phyloP scores from a whole-genome alignment of 768 basidiomycete genomes.

The Lentinula lateritia region DNA sequence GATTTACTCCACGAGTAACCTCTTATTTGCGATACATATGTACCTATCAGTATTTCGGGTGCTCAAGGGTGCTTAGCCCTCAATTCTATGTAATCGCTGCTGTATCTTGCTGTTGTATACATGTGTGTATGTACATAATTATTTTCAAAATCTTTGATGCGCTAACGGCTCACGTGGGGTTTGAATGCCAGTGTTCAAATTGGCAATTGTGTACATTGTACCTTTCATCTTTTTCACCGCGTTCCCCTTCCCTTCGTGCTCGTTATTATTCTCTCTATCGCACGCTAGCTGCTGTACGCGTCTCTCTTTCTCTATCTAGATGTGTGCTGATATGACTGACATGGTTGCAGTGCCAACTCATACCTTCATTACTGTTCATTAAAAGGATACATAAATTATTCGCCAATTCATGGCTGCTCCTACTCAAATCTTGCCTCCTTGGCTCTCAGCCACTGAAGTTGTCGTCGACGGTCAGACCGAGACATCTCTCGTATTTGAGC shows the following conservation, averaged over 20 bases:
- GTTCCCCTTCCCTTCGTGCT: not conserved
- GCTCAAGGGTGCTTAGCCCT: no score
- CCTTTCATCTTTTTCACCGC: not conserved
- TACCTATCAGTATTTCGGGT: no score
- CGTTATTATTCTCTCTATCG: not conserved
- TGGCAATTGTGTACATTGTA: not conserved
- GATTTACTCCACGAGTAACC: no score
- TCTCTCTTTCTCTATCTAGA: not conserved
- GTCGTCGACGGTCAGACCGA: slow-evolving; percentile 53
- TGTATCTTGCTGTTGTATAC: not conserved
- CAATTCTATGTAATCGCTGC: not conserved
- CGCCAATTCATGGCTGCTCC: slow-evolving; percentile 46
- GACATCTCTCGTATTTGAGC: slow-evolving; percentile 53
- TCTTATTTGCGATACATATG: no score
- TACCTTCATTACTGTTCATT: not conserved
- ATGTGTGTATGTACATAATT: no score
- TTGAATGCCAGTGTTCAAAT: no score
- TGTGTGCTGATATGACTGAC: not conserved
- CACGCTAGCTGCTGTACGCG: not conserved
- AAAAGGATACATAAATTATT: not conserved
- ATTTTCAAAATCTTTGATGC: no score
- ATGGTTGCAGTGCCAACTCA: not conserved
- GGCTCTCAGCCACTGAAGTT: slow-evolving; percentile 53
- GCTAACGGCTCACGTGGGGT: no score
- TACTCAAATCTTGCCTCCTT: slow-evolving; percentile 66